Evolutionary conservation across 192 early-diverging fungal genomes (phyloP), one percentile per base, ranked within the genome.

Genomic region (Nowakowskiella sp.): DNA sequence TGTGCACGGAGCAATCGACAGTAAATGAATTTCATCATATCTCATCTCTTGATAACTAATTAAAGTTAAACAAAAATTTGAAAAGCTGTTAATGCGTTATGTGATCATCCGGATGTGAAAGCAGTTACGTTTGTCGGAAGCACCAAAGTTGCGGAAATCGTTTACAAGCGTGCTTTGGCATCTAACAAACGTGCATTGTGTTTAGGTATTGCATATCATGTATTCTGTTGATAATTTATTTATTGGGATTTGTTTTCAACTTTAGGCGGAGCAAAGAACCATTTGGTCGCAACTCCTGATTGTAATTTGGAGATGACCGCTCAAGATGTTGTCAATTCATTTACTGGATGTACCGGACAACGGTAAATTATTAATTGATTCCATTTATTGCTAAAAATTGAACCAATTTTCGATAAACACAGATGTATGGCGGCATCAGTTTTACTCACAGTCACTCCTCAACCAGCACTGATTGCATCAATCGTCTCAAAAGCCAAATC

Each of bases 41-140:
- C 10, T 13, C 39, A 47, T 34, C 47, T 13, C 34, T 13, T 47
- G 47, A 10, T 27, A 47, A 13, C 13, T 47, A 27, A 27, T 19
- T 47, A 13, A 28, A 13, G 39, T 39, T 47, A 47, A 13, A 39
- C 36, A 19, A 13, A 13, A 39, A 10, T 10, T 47, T 47, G 34
- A 47, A 47, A 27, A 29, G 72, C 76, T 6, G 88, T 85, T 24
- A 48, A 62, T 42, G 63, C 72, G 24, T 59, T 90, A 25, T 49
- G 76, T 21, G 77, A 77, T 8, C 85, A 89, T 61, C 69, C 72
- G 0, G 58, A 67, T 42, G 78, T 88, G 26, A 60, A 58, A 21
- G 86, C 85, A 0, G 74, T 89, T 47, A 81, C 87, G 3, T 90
- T 90, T 75, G 88, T 90, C 0, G 88, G 88, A 25, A 85, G 86